Base-by-base conservation (phyloP, 768 basidiomycete species). In the Jaapia argillacea region DNA sequence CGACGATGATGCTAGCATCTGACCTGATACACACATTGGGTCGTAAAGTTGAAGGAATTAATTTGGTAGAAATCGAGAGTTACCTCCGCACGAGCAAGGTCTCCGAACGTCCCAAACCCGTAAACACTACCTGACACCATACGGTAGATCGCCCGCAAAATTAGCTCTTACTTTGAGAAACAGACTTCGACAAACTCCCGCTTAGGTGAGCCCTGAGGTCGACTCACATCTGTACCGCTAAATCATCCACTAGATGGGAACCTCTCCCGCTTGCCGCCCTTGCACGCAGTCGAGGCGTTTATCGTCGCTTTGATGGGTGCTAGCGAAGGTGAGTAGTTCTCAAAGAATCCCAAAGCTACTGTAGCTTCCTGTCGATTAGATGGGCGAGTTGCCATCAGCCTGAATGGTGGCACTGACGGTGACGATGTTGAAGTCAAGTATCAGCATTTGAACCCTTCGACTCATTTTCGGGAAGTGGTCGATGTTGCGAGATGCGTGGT, bases 371-470 rank as follows among this genome's bases (percentile, higher is more conserved):
- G n/a, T n/a, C n/a, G n/a, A n/a, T n/a, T 40, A 88, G 89, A 92
- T 51, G 89, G 89, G 0, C 74, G 87, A 22, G 66, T 92, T 6
- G 75, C 79, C 14, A 58, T 63, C 1, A 60, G 67, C 7, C n/a
- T n/a, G n/a, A n/a, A n/a, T n/a, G n/a, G n/a, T n/a, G 51, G 58
- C 3, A 49, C 60, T 16, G 66, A 56, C 13, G 63, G 67, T 24
- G 64, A 63, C 47, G 67, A 64, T 24, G 67, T 86, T 4, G 79
- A 83, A 46, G 65, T 97, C 42, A 90, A 85, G 54, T 99, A 96
- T 54, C 86, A 96, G 48, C 78, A 91, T 16, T 73, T 99, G 20
- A 97, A 98, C 54, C 93, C 96, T 1, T 77, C 88, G 1, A 84
- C 87, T 4, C 71, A 81, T 45, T 98, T 98, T 55, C 67, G 71